Evolutionary conservation across 352 stramenopile genomes (phyloP), one percentile per base, ranked within the genome.

Genomic region (Phytophthora tubulina): DNA sequence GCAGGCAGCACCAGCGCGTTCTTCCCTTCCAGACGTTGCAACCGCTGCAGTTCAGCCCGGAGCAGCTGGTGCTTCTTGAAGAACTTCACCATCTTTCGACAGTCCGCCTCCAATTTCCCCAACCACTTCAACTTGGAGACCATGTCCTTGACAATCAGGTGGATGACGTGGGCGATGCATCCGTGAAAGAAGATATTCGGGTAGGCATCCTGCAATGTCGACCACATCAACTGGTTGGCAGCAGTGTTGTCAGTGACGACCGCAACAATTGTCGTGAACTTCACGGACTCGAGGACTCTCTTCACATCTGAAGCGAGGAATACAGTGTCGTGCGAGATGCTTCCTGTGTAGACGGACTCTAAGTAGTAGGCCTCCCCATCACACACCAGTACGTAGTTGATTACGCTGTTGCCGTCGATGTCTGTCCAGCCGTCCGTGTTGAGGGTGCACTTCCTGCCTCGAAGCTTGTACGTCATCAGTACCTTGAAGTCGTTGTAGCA

Each of bases 31-130:
- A 53, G 39, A 4, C 27, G n/a, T 15, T 64, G 57, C 35, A 64
- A 17, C 15, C 42, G 55, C 9, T 31, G 27, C 14, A 53, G 17
- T 7, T 63, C 42, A 5, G 39, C 27, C 31, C 41, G 53, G 6
- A 63, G 33, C 55, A 21, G 11, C 55, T 55, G 57, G 33, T 56
- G 32, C 45, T 56, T 64, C 44, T 56, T 64, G n/a, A 56, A 49
- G 52, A 50, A 39, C 10, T 36, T 48, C 3, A 45, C 42, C 14
- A 63, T 7, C 42, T 53, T 54, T 21, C 32, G 41, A 17, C 44
- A 38, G n/a, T 63, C 17, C 1, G 17, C 32, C 44, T 54, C 15
- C 8, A 49, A 35, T 10, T 35, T 38, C 3, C 4, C 15, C 14
- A 50, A 31, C 44, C 44, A 50, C 15, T 27, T 27, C 15, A 50